Conservation (phyloP, 306 rosid genomes). For the Cyclanthera cordifolia region DNA sequence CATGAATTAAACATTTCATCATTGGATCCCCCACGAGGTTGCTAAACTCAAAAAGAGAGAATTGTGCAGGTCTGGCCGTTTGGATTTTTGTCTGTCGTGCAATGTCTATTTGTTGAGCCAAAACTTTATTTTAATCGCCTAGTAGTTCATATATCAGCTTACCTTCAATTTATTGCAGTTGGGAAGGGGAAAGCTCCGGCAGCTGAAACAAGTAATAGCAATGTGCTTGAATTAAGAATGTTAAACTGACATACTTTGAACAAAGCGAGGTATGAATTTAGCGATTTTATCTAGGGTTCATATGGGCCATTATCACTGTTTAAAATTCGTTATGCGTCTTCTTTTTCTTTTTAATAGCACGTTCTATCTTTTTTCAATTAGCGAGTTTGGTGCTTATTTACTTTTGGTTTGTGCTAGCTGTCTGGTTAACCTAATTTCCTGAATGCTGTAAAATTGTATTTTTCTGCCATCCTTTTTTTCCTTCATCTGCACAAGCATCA, state of each 20-base stretch:
- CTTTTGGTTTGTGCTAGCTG: background rate
- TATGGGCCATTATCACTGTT: background rate
- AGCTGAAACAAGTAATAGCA: conserved; percentile 52
- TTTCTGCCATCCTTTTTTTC: background rate
- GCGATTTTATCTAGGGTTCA: background rate
- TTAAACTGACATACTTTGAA: background rate
- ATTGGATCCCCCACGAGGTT: too few species aligned
- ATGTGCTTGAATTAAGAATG: conserved; percentile 52
- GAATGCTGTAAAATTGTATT: background rate
- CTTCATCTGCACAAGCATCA: background rate
- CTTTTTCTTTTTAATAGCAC: too few species aligned
- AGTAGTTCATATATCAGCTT: conserved; percentile 9
- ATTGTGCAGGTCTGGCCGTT: background rate
- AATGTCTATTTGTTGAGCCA: background rate
- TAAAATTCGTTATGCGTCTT: background rate
- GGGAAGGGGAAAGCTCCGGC: conserved; percentile 58
- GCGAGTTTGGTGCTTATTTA: background rate
- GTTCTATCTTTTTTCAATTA: too few species aligned
- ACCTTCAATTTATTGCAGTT: conserved; percentile 37
- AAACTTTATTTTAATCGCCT: background rate
- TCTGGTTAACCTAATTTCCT: background rate
- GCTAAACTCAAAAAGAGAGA: too few species aligned
- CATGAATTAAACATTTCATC: too few species aligned
- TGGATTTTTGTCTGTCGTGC: background rate
- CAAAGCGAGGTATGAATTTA: background rate